Base-by-base conservation (phyloP, 2,329 filamentous ascomycete genomes). In the Ophiostoma montium region DNA sequence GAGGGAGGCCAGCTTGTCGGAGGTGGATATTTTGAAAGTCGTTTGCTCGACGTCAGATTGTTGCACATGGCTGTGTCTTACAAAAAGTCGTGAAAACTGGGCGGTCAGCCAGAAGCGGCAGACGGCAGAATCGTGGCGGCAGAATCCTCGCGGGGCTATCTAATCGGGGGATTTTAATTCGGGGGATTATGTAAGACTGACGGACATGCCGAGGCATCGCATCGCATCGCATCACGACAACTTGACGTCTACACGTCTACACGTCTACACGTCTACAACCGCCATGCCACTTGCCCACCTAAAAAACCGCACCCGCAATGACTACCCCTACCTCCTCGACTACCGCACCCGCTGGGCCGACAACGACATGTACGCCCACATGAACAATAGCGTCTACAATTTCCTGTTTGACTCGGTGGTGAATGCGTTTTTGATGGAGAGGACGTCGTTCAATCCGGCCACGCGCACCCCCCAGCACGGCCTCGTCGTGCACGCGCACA, bases 361-460 rank as follows among this genome's bases (percentile, higher is more conserved):
- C 65, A 94, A 94, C 62, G 88, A 95, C 68, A 92, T 94, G 85
- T 95, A 92, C 65, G 75, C 86, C 53, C 90, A 96, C 62, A 79
- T 94, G 72, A 95, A 95, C 68, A 95, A 94, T 62, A 84, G 81
- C 36, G 74, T 92, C 48, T 95, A 95, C 65, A 85, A 85, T 58
- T 82, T 84, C 54, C 73, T 94, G 74, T 81, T 94, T 63, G 90
- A 96, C 68, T 89, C 86, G 1, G 78, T 94, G 51, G 80, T 94
- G 62, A 96, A 95, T 65, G 75, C 82, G 45, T 96, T 92, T 16
- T 87, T 94, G 53, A 47, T 71, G 85, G 59, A 94, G 86, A 36
- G 63, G 35, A 38, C 19, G 75, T 75, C 12, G 76, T 94, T 47
- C 67, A 83, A 55, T 89, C 86, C 5, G 74, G 76, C 9, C 75